These are phyloP conservation scores for Cadophora luteo-olivacea DNA, from an alignment of 2,329 filamentous ascomycete genomes.

Conservation along the genomic window DNA sequence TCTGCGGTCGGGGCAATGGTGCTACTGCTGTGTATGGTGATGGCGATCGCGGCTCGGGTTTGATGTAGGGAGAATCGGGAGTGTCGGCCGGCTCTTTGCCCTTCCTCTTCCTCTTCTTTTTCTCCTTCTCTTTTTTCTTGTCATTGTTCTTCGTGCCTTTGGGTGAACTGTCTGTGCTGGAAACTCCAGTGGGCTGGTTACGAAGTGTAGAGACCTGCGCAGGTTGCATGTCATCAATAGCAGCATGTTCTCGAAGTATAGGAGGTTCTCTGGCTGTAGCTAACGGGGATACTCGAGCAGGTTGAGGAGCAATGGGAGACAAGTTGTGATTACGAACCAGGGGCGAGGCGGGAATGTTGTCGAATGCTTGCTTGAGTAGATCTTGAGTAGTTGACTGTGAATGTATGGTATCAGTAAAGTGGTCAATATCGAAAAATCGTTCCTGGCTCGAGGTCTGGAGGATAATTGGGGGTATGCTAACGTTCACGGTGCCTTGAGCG, in stretches of 20 bases:
- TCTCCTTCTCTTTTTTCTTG: slow-evolving; percentile 60
- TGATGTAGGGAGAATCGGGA: slow-evolving; percentile 61
- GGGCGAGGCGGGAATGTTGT: slow-evolving; percentile 57
- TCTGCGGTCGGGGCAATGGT: slow-evolving; percentile 60
- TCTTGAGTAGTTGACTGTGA: slow-evolving; percentile 47
- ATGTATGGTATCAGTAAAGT: slow-evolving; percentile 46
- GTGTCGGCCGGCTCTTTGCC: slow-evolving; percentile 54
- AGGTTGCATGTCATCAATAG: slow-evolving; percentile 45
- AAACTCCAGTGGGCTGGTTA: slow-evolving; percentile 52
- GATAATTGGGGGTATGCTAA: slow-evolving; percentile 9
- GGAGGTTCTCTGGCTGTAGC: slow-evolving; percentile 51
- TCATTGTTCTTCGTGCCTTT: slow-evolving; percentile 55
- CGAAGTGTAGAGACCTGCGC: slow-evolving; percentile 65
- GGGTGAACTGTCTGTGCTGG: slow-evolving; percentile 67
- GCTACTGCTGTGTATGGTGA: slow-evolving; percentile 60
- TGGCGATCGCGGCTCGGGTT: slow-evolving; percentile 68
- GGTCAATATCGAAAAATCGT: slow-evolving; percentile 30
- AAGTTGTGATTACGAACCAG: slow-evolving; percentile 77
- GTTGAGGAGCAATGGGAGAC: slow-evolving; percentile 76
- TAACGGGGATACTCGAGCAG: slow-evolving; percentile 70
- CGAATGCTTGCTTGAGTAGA: slow-evolving; percentile 49
- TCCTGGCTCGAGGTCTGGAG: background rate
- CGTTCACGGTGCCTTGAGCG: slow-evolving; percentile 21
- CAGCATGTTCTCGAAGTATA: slow-evolving; percentile 37
- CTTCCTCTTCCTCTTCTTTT: slow-evolving; percentile 56